Evolutionary conservation across 345 rosid genomes (phyloP), one percentile per base, ranked within the genome.

Genomic region (Arabis alpina): DNA sequence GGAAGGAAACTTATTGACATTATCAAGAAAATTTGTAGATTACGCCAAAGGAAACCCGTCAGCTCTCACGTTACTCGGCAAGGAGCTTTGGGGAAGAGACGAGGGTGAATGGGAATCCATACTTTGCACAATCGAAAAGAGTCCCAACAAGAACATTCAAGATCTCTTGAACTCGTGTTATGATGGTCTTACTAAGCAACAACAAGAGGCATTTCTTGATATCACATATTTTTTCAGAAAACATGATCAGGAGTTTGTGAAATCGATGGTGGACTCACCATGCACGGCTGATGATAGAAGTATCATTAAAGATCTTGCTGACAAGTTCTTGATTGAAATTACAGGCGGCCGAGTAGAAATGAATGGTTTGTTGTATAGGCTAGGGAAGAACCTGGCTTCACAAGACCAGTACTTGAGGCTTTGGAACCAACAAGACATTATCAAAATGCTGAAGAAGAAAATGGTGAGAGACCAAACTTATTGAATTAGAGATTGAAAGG

Each of bases 181-280:
- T 10, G 73, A 80, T 37, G 68, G 74, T n/a, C 66, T 83, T 4
- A 32, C 25, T 3, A 9, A 65, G 30, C 6, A 12, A 10, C 53
- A 66, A 13, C 52, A 76, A 64, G 50, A 23, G 0, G 59, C 75
- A 0, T 82, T 82, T 73, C 72, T 78, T n/a, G 82, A 80, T 36
- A 58, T 82, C 28, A 80, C 81, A 5, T 75, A 76, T 54, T 80
- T 77, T 64, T 68, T 68, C 52, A 68, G 60, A 16, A 68, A 76
- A 2, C 8, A 19, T 3, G 5, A 41, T 3, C 42, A 23, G 16
- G 28, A 57, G 0, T 1, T 4, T 14, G 64, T 75, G 16, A 39
- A 1, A 10, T 7, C 34, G 1, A 27, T 77, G n/a, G 51, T 77
- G 4, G 74, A 66, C 1, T 57, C 48, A 12, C 28, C 56, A 27